Conservation (phyloP, 257 asterid genomes). For the Galeopsis tetrahit region DNA sequence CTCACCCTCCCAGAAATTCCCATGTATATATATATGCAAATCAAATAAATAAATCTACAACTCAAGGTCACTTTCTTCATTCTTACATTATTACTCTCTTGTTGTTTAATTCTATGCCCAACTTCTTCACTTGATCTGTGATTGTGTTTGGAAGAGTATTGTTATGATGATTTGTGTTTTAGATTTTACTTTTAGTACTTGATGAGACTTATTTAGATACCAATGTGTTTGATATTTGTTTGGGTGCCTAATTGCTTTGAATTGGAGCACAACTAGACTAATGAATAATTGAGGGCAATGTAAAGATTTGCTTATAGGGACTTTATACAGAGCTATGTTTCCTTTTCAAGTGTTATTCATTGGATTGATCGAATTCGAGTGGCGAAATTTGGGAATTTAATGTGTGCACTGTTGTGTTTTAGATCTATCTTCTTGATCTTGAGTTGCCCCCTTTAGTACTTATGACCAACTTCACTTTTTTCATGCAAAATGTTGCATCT, state of each 20-base stretch:
- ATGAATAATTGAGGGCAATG: conserved; percentile 18
- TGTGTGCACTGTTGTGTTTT: not conserved
- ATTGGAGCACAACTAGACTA: not conserved
- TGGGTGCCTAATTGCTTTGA: not conserved
- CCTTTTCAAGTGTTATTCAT: not conserved
- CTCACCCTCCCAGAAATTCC: conserved; percentile 33
- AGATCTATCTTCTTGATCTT: not conserved
- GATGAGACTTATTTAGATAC: conserved; percentile 8
- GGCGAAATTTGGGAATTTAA: not conserved
- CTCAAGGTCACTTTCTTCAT: conserved; percentile 40
- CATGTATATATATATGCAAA: not conserved
- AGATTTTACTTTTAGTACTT: not conserved
- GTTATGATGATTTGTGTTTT: conserved; percentile 4
- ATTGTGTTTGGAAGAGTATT: not conserved
- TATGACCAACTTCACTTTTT: not conserved
- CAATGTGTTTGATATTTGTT: conserved; percentile 8
- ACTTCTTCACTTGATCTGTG: conserved; percentile 29
- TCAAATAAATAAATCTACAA: not conserved
- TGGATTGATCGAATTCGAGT: not conserved
- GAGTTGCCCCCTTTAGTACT: not conserved
- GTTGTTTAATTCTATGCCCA: not conserved
- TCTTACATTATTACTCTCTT: not conserved
- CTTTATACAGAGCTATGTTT: not conserved
- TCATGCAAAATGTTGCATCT: not conserved
- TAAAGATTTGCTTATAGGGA: conserved; percentile 2